Evolutionary conservation across 768 basidiomycete species (phyloP).

Genomic region (Boletus fagicola): DNA sequence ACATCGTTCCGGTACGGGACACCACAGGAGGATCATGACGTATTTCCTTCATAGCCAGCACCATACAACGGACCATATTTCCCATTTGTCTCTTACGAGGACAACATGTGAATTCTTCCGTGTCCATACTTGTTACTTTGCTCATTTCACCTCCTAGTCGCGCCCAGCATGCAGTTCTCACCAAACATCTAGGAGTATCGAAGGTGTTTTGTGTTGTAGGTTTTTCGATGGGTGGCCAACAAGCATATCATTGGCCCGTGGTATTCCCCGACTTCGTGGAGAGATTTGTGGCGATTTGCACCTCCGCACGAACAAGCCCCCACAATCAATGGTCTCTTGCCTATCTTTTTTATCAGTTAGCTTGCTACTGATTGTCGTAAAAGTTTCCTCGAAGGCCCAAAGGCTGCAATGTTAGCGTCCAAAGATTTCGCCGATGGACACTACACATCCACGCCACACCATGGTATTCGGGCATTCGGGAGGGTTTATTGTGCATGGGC

Average conservation of each 20-base stretch:
- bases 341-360: not conserved
- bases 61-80: slow-evolving; percentile 63
- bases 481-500: slow-evolving; percentile 62
- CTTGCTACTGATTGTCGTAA: not conserved
- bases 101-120: slow-evolving; percentile 46
- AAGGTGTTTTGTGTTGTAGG: slow-evolving; percentile 36
- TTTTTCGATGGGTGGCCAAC: slow-evolving; percentile 60
- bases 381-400: slow-evolving; percentile 62
- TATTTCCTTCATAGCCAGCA: slow-evolving; percentile 36
- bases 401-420: slow-evolving; percentile 51
- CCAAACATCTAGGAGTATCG: slow-evolving; percentile 22
- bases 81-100: slow-evolving; percentile 53
- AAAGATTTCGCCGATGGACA: slow-evolving; percentile 55
- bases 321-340: slow-evolving; percentile 51
- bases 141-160: slow-evolving; percentile 35
- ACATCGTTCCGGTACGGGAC: not conserved
- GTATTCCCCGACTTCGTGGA: slow-evolving; percentile 56
- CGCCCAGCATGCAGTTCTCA: slow-evolving; percentile 54
- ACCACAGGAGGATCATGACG: not conserved
- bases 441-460: slow-evolving; percentile 46
- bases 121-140: not conserved
- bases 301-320: slow-evolving; percentile 53
- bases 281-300: slow-evolving; percentile 45
- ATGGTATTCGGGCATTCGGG: slow-evolving; percentile 54
- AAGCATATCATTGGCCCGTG: slow-evolving; percentile 60